Evolutionary conservation across 2,329 filamentous ascomycete genomes (phyloP).

Genomic region (Neonectria ditissima): DNA sequence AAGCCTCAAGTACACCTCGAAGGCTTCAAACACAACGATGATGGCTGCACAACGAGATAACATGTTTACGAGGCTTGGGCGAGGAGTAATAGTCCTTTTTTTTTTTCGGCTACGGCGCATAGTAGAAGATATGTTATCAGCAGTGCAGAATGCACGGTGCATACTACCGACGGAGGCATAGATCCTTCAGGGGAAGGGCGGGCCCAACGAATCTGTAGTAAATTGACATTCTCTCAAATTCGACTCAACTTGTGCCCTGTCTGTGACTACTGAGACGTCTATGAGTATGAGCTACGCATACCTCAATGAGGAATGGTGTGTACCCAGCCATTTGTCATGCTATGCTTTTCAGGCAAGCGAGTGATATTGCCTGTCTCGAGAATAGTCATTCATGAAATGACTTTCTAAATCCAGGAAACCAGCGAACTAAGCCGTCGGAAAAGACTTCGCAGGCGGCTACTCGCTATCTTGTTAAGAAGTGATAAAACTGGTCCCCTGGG

Average conservation of each 20-base stretch:
- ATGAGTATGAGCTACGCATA: not conserved
- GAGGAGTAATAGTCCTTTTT: constrained; percentile 33
- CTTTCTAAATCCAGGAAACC: not conserved
- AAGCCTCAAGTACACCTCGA: constrained; percentile 20
- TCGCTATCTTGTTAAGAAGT: not conserved
- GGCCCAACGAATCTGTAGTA: not conserved
- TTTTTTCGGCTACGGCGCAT: constrained; percentile 11
- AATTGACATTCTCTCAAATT: constrained; percentile 9
- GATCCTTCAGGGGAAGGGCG: constrained; percentile 9
- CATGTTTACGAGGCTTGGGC: constrained; percentile 28
- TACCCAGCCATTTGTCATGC: not conserved
- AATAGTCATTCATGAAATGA: not conserved
- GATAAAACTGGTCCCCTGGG: not conserved
- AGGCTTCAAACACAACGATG: constrained; percentile 17
- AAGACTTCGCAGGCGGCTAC: no score
- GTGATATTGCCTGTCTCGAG: not conserved
- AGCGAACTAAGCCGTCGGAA: not conserved
- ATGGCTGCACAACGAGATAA: constrained; percentile 35
- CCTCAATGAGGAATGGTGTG: not conserved
- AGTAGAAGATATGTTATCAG: constrained; percentile 8
- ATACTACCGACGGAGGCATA: not conserved
- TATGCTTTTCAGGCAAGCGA: not conserved
- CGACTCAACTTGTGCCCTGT: no score
- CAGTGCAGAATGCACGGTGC: constrained; percentile 2
- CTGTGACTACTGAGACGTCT: not conserved